These are phyloP conservation scores for Inonotus hispidus DNA, from an alignment of 1,284 basidiomycete genomes.

Conservation along the genomic window DNA sequence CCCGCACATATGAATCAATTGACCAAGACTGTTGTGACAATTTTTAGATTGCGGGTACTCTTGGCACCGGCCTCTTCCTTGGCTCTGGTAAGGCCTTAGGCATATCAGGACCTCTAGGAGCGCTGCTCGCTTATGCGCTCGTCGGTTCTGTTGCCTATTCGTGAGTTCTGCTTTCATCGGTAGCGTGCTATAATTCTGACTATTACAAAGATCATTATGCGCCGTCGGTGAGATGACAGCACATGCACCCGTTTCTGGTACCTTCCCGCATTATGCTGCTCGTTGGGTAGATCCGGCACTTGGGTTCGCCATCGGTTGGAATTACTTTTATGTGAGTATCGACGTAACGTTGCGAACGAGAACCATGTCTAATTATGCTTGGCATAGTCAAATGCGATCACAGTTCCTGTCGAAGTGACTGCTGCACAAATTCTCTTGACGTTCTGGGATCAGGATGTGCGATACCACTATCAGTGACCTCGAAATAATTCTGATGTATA, in stretches of 20 bases:
- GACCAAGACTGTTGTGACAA: not conserved
- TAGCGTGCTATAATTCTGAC: not conserved
- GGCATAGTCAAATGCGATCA: slow-evolving; percentile 17
- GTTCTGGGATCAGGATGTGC: slow-evolving; percentile 69
- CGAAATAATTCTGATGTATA: not conserved
- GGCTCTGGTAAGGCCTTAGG: slow-evolving; percentile 63
- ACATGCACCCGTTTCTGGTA: slow-evolving; percentile 68
- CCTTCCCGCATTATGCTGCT: slow-evolving; percentile 65
- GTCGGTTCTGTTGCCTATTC: slow-evolving; percentile 61
- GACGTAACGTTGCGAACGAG: not conserved
- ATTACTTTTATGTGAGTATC: slow-evolving; percentile 20
- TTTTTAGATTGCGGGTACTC: slow-evolving; percentile 62
- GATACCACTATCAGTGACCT: slow-evolving; percentile 19
- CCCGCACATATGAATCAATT: not conserved
- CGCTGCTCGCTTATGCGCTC: slow-evolving; percentile 54
- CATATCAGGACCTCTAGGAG: slow-evolving; percentile 53
- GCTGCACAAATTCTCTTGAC: slow-evolving; percentile 51
- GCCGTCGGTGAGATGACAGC: slow-evolving; percentile 69
- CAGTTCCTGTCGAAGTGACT: slow-evolving; percentile 20
- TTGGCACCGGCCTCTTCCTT: slow-evolving; percentile 78
- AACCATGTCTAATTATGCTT: not conserved
- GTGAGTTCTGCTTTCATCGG: slow-evolving; percentile 29
- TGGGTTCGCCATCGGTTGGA: slow-evolving; percentile 19
- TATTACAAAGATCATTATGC: slow-evolving; percentile 45
- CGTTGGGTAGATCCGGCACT: slow-evolving; percentile 71